These are phyloP conservation scores for Penicillium sp. DNA, from an alignment of 2,329 filamentous ascomycete species.

Conservation along the genomic window DNA sequence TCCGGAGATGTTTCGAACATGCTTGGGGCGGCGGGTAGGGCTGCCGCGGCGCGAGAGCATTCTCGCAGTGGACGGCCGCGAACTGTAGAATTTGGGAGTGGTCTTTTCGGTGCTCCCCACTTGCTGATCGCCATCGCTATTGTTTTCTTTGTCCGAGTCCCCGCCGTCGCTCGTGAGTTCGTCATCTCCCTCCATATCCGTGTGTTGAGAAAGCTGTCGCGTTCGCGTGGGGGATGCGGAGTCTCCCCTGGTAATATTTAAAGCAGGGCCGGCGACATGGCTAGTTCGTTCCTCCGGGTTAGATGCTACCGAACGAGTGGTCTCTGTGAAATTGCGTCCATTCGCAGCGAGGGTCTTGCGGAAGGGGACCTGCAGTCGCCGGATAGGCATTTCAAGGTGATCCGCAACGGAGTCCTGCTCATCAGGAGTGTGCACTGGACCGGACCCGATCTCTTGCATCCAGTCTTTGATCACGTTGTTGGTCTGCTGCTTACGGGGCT, in stretches of 20 bases:
- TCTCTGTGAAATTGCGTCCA: conserved; percentile 54
- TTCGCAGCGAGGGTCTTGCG: conserved; percentile 30
- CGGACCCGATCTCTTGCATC: conserved; percentile 73
- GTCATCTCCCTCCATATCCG: conserved; percentile 86
- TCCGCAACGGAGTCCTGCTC: conserved; percentile 65
- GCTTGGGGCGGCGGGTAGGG: conserved; percentile 49
- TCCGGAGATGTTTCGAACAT: conserved; percentile 76
- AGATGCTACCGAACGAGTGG: conserved; percentile 59
- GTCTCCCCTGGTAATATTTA: conserved; percentile 40
- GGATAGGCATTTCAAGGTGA: conserved; percentile 58
- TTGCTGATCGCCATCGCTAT: conserved; percentile 16
- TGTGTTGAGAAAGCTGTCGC: conserved; percentile 61
- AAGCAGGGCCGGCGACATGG: conserved; percentile 36
- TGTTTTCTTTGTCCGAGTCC: conserved; percentile 37
- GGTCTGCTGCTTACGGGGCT: conserved; percentile 70
- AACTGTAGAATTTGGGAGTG: conserved; percentile 41
- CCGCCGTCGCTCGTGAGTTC: conserved; percentile 83
- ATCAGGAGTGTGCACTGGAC: conserved; percentile 60
- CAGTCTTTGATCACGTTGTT: conserved; percentile 84
- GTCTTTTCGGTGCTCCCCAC: conserved; percentile 28
- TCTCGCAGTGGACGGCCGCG: conserved; percentile 49
- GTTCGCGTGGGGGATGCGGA: conserved; percentile 37
- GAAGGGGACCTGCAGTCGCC: conserved; percentile 57
- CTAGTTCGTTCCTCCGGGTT: conserved; percentile 58
- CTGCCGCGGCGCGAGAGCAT: conserved; percentile 40